Conservation (phyloP, 352 stramenopile genomes). For the Globisporangium barbulae region DNA sequence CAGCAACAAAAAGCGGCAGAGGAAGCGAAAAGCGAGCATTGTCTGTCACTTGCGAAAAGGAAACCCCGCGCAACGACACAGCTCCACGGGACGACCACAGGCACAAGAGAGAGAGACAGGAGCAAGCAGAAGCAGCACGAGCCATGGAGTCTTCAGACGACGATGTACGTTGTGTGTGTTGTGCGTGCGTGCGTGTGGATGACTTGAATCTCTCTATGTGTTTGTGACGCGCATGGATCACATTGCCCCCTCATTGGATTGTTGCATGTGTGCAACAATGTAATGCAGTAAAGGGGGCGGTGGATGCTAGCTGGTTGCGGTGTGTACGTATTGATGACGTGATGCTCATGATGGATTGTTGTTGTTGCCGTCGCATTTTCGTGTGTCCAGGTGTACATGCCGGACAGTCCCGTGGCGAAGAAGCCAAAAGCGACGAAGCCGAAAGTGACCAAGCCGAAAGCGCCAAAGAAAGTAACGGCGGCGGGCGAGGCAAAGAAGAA, state of each 20-base stretch:
- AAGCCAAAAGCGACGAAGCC: slow-evolving; percentile 18
- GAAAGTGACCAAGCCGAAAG: slow-evolving; percentile 14
- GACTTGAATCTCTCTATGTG: background rate
- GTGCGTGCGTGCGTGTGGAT: background rate
- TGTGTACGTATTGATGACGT: background rate
- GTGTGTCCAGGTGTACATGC: slow-evolving; percentile 17
- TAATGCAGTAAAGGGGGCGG: background rate
- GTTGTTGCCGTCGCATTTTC: background rate
- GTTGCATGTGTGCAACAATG: background rate
- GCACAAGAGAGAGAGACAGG: background rate
- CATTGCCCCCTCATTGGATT: background rate
- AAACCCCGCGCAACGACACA: background rate
- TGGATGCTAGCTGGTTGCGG: background rate
- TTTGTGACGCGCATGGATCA: background rate
- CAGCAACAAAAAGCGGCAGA: background rate
- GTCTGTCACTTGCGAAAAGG: slow-evolving; percentile 10
- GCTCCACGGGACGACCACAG: background rate
- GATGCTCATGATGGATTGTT: slow-evolving; percentile 1
- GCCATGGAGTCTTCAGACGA: slow-evolving; percentile 52
- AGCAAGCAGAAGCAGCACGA: background rate
- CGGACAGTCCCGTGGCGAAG: slow-evolving; percentile 12
- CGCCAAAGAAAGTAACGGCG: slow-evolving; percentile 34
- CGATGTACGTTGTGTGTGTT: slow-evolving; percentile 33
- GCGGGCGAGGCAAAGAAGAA: slow-evolving; percentile 24
- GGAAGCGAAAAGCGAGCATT: background rate